Evolutionary conservation across 176 grass and related monocot genomes (phyloP), one percentile per base, ranked within the genome.

Genomic region (Ensete ventricosum): DNA sequence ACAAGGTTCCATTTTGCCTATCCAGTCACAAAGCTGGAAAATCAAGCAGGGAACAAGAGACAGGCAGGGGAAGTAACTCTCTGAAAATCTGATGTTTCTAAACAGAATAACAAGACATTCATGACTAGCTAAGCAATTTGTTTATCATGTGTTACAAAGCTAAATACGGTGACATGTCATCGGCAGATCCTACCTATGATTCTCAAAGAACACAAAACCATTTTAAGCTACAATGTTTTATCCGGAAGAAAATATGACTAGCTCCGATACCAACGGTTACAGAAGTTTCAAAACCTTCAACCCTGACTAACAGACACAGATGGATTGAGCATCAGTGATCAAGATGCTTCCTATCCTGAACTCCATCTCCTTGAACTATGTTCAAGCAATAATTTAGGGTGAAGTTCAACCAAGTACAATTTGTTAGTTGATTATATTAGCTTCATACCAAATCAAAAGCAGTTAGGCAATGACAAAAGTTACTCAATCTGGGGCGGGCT

Each of bases 391-490:
- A 60, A 17, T 60, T 19, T 8, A 60, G 57, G 9, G 13, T n/a
- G 57, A 20, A 14, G 17, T 60, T n/a, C 14, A 19, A 60, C 57
- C 57, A 60, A 60, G 17, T 60, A 60, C 57, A 60, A 60, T 60
- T 60, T 60, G 57, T 60, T 60, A 60, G 57, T 60, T 20, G n/a
- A 60, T 60, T 60, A 60, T 60, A 60, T 60, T 19, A 60, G 57
- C 57, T 60, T 21, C 14, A 14, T 7, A 60, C 57, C 57, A 60
- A 60, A 19, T 60, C 57, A 60, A 60, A 60, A 60, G 57, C 57
- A 60, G 57, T 19, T 60, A 60, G 0, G 0, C 8, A 21, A 60
- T 60, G 14, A 58, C 55, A 4, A 1, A 29, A 66, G 63, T 66
- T 29, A 66, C 22, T 9, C n/a, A 13, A 34, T 13, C 14, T 5